Percentiles rank a stretch among this genome's conserved stretches.
Conservation (phyloP, 1,284 basidiomycete genomes). For the Afroboletus lepidellus region DNA sequence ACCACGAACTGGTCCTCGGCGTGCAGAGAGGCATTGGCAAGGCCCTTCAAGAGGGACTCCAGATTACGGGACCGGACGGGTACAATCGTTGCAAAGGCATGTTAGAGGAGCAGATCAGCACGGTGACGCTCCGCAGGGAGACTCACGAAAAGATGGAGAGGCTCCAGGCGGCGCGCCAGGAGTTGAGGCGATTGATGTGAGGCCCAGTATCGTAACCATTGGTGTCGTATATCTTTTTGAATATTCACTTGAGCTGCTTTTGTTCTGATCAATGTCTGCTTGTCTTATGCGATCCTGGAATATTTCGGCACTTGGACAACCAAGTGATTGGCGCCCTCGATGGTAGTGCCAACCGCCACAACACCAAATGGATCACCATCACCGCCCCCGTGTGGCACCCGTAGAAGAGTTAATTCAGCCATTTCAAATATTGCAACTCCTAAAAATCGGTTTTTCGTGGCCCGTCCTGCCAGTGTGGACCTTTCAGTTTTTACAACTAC, state of each 20-base stretch:
- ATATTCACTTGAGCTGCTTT: neutral
- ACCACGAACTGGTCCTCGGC: conserved; percentile 55
- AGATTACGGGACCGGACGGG: conserved; percentile 26
- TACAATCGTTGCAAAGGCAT: conserved; percentile 44
- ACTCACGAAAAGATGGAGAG: conserved; percentile 52
- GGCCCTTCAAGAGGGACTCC: conserved; percentile 44
- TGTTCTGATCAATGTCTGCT: too few species aligned
- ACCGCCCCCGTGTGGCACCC: too few species aligned
- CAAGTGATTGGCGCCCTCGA: too few species aligned
- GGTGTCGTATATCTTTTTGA: neutral
- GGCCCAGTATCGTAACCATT: neutral
- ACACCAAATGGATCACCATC: too few species aligned
- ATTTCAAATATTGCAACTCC: too few species aligned
- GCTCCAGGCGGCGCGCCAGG: conserved; percentile 48
- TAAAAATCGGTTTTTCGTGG: too few species aligned
- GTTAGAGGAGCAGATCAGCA: conserved; percentile 50
- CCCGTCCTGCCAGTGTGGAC: too few species aligned
- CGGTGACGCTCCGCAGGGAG: conserved; percentile 50
- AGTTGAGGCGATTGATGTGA: conserved; percentile 37
- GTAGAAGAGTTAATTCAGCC: too few species aligned
- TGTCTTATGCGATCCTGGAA: too few species aligned
- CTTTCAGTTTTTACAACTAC: too few species aligned
- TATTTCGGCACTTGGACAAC: too few species aligned
- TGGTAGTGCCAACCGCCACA: too few species aligned
- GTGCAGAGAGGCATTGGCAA: conserved; percentile 43